A percentile compares a stretch with the other conserved stretches of the same genome.
Evolutionary conservation across 805 yeast genomes (phyloP).

Genomic region (Candida cerambycidarum): DNA sequence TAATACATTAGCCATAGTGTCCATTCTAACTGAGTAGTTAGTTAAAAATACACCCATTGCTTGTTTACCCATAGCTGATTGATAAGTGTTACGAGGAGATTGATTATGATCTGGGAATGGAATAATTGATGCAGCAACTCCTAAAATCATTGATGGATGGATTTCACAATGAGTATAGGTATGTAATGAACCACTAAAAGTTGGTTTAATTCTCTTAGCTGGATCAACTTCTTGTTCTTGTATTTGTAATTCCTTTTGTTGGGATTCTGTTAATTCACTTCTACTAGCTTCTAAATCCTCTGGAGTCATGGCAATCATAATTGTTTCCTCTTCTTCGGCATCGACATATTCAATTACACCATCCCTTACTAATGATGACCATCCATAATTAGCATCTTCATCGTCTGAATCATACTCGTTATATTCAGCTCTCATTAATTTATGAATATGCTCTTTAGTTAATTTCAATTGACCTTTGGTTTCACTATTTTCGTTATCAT

Average conservation of each 20-base stretch:
- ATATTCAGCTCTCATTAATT: slow-evolving; percentile 60
- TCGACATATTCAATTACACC: slow-evolving; percentile 96
- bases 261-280: slow-evolving; percentile 40
- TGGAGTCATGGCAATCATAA: slow-evolving; percentile 98
- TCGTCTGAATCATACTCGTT: slow-evolving; percentile 56
- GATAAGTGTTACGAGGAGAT: slow-evolving; percentile 98
- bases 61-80: slow-evolving; percentile 99
- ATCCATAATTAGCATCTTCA: slow-evolving; percentile 58
- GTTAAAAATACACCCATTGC: slow-evolving; percentile 99
- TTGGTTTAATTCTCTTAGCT: slow-evolving; percentile 82
- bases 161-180: slow-evolving; percentile 99
- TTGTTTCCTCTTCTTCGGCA: slow-evolving; percentile 98
- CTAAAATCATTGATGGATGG: slow-evolving; percentile 97
- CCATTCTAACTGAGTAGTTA: slow-evolving; percentile 96
- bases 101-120: slow-evolving; percentile 99
- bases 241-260: slow-evolving; percentile 43
- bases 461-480: slow-evolving; percentile 76
- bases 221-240: slow-evolving; percentile 58
- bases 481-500: slow-evolving; percentile 72
- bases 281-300: slow-evolving; percentile 82
- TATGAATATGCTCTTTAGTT: slow-evolving; percentile 79
- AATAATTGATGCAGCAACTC: slow-evolving; percentile 97
- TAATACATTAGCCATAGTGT: slow-evolving; percentile 97
- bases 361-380: slow-evolving; percentile 78
- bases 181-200: slow-evolving; percentile 51